These are phyloP conservation scores for Spencermartinsiella europaea DNA, from an alignment of 805 yeast species.

Conservation along the genomic window DNA sequence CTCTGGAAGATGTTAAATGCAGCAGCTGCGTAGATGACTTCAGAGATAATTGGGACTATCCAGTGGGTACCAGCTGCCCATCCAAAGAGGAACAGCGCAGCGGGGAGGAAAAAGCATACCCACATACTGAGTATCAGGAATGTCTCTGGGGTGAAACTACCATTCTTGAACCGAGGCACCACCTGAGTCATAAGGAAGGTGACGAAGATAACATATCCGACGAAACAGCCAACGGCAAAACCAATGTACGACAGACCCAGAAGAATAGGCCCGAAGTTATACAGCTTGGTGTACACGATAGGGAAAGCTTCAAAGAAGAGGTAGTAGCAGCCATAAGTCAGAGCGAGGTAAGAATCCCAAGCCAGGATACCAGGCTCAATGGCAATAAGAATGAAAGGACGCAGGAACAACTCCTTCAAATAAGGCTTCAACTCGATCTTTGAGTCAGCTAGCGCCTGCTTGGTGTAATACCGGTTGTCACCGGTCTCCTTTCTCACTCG, in stretches of 20 bases:
- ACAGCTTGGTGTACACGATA: constrained; percentile 42
- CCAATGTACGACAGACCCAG: constrained; percentile 45
- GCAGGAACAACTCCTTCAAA: constrained; percentile 19
- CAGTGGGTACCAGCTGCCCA: constrained; percentile 51
- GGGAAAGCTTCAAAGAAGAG: constrained; percentile 62
- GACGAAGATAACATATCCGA: constrained; percentile 30
- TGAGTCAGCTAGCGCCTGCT: constrained; percentile 1
- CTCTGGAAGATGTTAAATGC: constrained; percentile 46
- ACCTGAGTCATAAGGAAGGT: constrained; percentile 7
- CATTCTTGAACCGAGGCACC: constrained; percentile 10
- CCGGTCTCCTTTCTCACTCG: constrained; percentile 32
- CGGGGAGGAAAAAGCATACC: constrained; percentile 34
- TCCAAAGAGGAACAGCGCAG: constrained; percentile 45
- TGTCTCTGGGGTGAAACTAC: constrained; percentile 17
- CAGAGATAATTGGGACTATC: constrained; percentile 45
- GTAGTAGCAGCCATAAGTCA: constrained; percentile 49
- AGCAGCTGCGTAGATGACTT: constrained; percentile 36
- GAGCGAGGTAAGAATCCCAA: constrained; percentile 46
- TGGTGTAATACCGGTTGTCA: constrained; percentile 21
- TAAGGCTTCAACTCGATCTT: neutral
- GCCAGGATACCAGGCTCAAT: constrained; percentile 54
- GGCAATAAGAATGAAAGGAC: constrained; percentile 45
- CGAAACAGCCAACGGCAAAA: constrained; percentile 41
- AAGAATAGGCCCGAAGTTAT: constrained; percentile 45
- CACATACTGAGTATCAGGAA: constrained; percentile 16